phyloP scores from a whole-genome alignment of 2,329 filamentous ascomycete species.

The Penicillium palitans region DNA sequence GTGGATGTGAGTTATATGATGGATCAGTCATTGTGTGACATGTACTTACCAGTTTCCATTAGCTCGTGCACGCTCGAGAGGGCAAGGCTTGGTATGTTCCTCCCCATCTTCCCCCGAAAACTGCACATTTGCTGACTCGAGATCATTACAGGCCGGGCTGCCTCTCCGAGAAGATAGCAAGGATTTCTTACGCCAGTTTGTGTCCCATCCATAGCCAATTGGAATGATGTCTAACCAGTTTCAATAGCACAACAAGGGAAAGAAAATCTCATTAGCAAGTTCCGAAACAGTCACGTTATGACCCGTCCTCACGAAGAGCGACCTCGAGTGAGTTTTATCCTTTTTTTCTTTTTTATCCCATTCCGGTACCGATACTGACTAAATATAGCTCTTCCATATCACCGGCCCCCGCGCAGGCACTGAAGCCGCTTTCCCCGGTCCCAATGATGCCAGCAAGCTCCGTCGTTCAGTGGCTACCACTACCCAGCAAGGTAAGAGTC shows the following conservation, averaged over 20 bases:
- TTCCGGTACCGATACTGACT: slow-evolving; percentile 18
- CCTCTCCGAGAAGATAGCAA: slow-evolving; percentile 69
- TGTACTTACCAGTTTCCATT: slow-evolving; percentile 16
- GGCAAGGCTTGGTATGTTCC: slow-evolving; percentile 66
- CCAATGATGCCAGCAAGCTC: slow-evolving; percentile 8
- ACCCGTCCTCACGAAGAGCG: slow-evolving; percentile 77
- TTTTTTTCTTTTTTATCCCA: slow-evolving; percentile 3
- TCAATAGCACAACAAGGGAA: slow-evolving; percentile 79
- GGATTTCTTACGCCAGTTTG: slow-evolving; percentile 93
- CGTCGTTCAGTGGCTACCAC: slow-evolving; percentile 7
- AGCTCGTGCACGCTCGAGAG: slow-evolving; percentile 71
- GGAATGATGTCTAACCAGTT: slow-evolving; percentile 27
- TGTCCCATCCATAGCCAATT: slow-evolving; percentile 17
- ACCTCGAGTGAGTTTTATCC: slow-evolving; percentile 66
- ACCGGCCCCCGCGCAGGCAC: slow-evolving; percentile 21
- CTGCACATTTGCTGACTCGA: slow-evolving; percentile 32
- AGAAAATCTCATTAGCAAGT: slow-evolving; percentile 89
- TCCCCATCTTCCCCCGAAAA: slow-evolving; percentile 10
- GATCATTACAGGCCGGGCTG: slow-evolving; percentile 64
- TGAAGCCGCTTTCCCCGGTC: slow-evolving; percentile 3
- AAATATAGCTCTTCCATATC: slow-evolving; percentile 57
- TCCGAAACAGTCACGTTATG: slow-evolving; percentile 96
- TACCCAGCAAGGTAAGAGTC: slow-evolving; percentile 10
- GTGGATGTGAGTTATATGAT: slow-evolving; percentile 57
- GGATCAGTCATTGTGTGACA: background rate